A percentile compares a stretch with the other conserved stretches of the same genome.
These are phyloP conservation scores for Nothopassalora personata DNA, from an alignment of 2,329 filamentous ascomycete genomes.

Conservation along the genomic window DNA sequence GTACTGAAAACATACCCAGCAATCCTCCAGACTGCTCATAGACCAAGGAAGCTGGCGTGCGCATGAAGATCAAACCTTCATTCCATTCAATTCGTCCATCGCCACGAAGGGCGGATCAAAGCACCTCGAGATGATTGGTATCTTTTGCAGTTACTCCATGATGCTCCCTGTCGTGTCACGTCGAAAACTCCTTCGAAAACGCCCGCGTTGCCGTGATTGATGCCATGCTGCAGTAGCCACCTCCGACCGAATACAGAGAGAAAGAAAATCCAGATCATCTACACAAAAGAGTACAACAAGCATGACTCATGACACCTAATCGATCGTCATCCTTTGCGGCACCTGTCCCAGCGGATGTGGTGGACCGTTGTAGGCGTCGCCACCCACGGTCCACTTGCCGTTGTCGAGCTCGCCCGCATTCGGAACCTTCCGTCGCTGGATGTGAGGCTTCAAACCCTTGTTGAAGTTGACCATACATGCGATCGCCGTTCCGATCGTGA, in stretches of 20 bases:
- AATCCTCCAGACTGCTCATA: too few species aligned
- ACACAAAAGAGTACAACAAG: neutral
- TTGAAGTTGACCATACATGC: slow-evolving; percentile 88
- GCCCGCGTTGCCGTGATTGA: neutral
- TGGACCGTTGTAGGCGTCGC: slow-evolving; percentile 22
- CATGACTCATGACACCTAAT: slow-evolving; percentile 28
- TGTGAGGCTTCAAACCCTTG: slow-evolving; percentile 80
- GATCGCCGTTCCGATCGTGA: slow-evolving; percentile 82
- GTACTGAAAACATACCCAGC: too few species aligned
- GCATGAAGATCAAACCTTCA: neutral
- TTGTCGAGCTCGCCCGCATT: slow-evolving; percentile 15
- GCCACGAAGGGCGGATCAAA: slow-evolving; percentile 2
- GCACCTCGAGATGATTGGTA: neutral
- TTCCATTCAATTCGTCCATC: slow-evolving; percentile 1
- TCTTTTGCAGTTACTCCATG: neutral
- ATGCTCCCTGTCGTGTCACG: neutral
- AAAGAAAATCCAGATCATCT: neutral
- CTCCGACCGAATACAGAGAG: neutral
- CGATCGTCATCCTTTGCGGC: slow-evolving; percentile 44
- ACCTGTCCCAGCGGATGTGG: slow-evolving; percentile 29
- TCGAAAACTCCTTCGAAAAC: neutral
- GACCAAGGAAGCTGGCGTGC: too few species aligned
- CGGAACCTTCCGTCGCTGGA: slow-evolving; percentile 44
- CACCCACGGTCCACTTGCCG: slow-evolving; percentile 16
- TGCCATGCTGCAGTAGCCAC: neutral